Evolutionary conservation across 202 grass and related monocot species (phyloP).

Genomic region (Musa balbisiana): DNA sequence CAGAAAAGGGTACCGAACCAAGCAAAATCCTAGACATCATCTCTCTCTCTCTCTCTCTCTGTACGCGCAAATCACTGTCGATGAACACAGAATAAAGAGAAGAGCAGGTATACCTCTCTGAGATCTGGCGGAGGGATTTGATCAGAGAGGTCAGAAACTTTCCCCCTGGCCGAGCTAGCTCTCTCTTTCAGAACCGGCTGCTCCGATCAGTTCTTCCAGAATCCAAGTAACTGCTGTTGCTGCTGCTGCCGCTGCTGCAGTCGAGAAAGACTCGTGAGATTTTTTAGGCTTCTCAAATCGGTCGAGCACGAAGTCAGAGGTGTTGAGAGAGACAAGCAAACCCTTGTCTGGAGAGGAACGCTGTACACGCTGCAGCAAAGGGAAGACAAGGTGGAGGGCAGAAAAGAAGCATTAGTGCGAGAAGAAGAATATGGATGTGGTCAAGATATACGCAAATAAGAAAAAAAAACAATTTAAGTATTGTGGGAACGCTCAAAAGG

Average conservation of each 20-base stretch:
- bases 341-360: neutral
- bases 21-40: neutral
- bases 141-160: neutral
- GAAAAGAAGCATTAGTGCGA: neutral
- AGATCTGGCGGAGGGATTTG: neutral
- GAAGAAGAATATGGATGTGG: neutral
- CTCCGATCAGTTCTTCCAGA: neutral
- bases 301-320: neutral
- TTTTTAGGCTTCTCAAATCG: neutral
- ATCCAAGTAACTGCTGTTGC: neutral
- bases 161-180: neutral
- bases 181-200: neutral
- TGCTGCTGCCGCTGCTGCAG: neutral
- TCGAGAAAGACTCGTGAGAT: neutral
- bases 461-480: neutral
- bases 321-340: neutral
- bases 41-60: neutral
- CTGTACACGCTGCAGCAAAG: neutral
- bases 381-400: neutral
- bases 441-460: neutral
- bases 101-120: neutral
- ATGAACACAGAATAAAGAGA: neutral
- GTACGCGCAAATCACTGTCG: neutral
- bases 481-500: neutral
- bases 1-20: neutral